Evolutionary conservation across 179 eudicot genomes (phyloP).

Genomic region (Camellia oleifera): DNA sequence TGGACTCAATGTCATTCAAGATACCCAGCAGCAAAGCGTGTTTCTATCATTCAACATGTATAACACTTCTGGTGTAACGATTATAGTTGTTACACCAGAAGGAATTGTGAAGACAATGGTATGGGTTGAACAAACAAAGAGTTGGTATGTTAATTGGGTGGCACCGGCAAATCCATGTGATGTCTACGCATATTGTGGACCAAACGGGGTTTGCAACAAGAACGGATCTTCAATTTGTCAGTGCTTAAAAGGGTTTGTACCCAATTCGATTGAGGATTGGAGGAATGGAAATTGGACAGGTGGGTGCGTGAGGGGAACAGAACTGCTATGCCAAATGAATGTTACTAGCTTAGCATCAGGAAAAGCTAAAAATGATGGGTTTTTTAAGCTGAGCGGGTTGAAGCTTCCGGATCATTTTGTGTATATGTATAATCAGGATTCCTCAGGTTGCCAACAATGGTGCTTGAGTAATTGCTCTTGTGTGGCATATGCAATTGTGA

Average conservation of each 20-base stretch:
- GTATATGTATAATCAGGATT: constrained; percentile 9
- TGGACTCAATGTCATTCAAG: constrained; percentile 1
- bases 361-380: constrained; percentile 21
- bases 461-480: constrained; percentile 40
- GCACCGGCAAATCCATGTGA: constrained; percentile 23
- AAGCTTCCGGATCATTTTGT: constrained; percentile 29
- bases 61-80: background rate
- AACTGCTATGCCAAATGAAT: constrained; percentile 25
- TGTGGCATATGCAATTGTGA: constrained; percentile 27
- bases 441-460: constrained; percentile 19
- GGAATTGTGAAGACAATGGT: constrained; percentile 18
- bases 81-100: constrained; percentile 16
- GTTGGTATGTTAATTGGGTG: constrained; percentile 5
- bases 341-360: constrained; percentile 1
- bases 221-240: constrained; percentile 19
- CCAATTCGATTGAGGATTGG: constrained; percentile 30
- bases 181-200: constrained; percentile 32
- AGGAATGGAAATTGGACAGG: constrained; percentile 20
- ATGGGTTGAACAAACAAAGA: constrained; percentile 5
- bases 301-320: constrained; percentile 27
- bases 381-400: constrained; percentile 21
- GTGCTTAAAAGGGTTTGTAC: constrained; percentile 34
- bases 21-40: background rate
- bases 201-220: constrained; percentile 26
- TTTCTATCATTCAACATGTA: constrained; percentile 1